Evolutionary conservation across 257 asterid genomes (phyloP).

Genomic region (Solanum sejunctum): DNA sequence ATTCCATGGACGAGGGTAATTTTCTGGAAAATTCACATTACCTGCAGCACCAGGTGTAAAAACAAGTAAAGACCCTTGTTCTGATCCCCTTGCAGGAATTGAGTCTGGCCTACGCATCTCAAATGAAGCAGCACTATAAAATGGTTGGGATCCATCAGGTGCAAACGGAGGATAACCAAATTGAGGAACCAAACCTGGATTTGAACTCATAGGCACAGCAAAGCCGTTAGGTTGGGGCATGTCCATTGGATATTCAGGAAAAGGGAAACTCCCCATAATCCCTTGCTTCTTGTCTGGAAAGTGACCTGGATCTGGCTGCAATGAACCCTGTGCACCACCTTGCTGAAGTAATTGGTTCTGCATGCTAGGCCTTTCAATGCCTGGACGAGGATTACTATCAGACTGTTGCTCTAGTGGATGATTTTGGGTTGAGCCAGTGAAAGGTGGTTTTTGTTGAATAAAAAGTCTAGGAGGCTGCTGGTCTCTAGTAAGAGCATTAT

Average conservation of each 20-base stretch:
- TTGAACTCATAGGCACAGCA: conserved; percentile 31
- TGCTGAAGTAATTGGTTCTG: conserved; percentile 58
- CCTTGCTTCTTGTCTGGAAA: conserved; percentile 17
- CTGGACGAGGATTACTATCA: conserved; percentile 38
- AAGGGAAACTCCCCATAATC: conserved; percentile 6
- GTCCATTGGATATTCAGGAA: conserved; percentile 7
- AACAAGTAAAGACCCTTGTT: conserved; percentile 53
- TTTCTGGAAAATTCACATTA: not conserved
- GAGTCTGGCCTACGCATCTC: conserved; percentile 57
- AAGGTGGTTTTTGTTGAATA: conserved; percentile 44
- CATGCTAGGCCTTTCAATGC: conserved; percentile 42
- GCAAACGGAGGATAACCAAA: conserved; percentile 51
- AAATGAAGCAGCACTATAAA: conserved; percentile 44
- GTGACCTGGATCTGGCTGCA: conserved; percentile 46
- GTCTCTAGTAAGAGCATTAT: conserved; percentile 41
- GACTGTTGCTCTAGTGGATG: conserved; percentile 48
- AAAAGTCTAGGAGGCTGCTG: conserved; percentile 42
- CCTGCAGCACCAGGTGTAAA: conserved; percentile 60
- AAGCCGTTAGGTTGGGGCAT: conserved; percentile 25
- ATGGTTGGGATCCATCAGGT: conserved; percentile 59
- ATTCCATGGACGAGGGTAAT: too few species aligned
- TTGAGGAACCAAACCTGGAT: conserved; percentile 47
- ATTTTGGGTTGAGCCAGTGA: conserved; percentile 46
- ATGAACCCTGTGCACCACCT: conserved; percentile 36
- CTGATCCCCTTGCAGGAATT: conserved; percentile 46